Base-by-base conservation (phyloP, 1,284 basidiomycete genomes). In the Ceratobasidium sp. region DNA sequence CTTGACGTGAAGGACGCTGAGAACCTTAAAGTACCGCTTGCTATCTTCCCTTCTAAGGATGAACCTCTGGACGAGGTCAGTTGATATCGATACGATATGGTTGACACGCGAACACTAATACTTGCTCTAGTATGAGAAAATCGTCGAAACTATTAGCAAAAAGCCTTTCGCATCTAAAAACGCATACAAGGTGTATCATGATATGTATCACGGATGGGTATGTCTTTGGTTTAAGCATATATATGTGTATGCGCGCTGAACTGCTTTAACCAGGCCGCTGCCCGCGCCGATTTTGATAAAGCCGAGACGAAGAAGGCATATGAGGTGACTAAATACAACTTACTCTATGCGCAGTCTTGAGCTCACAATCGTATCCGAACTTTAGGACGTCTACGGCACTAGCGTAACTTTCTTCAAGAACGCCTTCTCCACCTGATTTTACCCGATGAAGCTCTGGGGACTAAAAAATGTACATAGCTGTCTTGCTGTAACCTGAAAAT, bases 271-370 rank as follows among this genome's bases (percentile, higher is more conserved):
- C 93, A 91, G 88, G 92, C 92, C 4, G 92, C 91, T 9, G 92
- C 92, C 2, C 88, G 92, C 66, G 92, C 89, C 0, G 85, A 93
- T 82, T 85, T 93, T 67, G 87, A 89, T 61, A 87, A 93, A 78
- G 83, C 87, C 46, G 90, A 91, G 79, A 93, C 92, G 84, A 87
- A 88, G 81, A 89, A 90, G 83, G 89, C 91, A 87, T 93, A 85
- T 82, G 89, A 91, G 82, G 91, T 67, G 20, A 57, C 42, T 46
- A 33, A 26, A 6, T 17, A 9, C 42, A 6, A 48, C 2, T 65
- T 52, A 2, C n/a, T 44, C 13, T 6, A 10, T 38, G 46, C 33
- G 0, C 5, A 17, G 26, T 6, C 28, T 50, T 3, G 15, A 54
- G 38, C 46, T 74, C 20, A 54, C 42, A 6, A 23, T 38, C 9